Conservation (phyloP, 2,329 filamentous ascomycete species). For the Penicillium hordei region DNA sequence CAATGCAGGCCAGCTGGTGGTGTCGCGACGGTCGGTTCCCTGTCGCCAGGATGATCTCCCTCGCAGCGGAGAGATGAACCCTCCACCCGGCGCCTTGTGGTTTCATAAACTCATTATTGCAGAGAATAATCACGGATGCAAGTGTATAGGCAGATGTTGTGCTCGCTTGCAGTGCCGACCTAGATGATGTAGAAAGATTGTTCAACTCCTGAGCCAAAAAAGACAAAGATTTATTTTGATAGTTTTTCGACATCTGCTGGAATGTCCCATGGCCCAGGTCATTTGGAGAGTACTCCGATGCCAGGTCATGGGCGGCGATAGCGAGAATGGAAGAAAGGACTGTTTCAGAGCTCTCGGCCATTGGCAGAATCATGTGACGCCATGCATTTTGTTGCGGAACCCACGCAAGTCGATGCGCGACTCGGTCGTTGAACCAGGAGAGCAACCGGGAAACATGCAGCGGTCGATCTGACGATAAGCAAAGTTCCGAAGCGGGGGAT, state of each 20-base stretch:
- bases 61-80: slow-evolving; percentile 23
- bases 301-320: slow-evolving; percentile 20
- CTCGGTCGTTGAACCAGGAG: slow-evolving; percentile 9
- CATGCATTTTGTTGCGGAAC: slow-evolving; percentile 21
- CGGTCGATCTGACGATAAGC: neutral
- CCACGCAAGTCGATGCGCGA: slow-evolving; percentile 13
- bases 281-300: slow-evolving; percentile 6
- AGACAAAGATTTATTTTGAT: slow-evolving; percentile 9
- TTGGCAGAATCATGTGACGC: slow-evolving; percentile 22
- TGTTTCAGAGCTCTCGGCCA: slow-evolving; percentile 18
- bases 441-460: slow-evolving; percentile 6
- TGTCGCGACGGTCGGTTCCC: neutral
- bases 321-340: slow-evolving; percentile 24
- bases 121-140: slow-evolving; percentile 23
- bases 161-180: neutral
- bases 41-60: slow-evolving; percentile 18
- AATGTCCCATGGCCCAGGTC: slow-evolving; percentile 2
- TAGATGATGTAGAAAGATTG: neutral
- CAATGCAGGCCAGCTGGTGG: slow-evolving; percentile 7
- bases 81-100: slow-evolving; percentile 18
- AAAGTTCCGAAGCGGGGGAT: neutral
- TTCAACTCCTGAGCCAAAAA: slow-evolving; percentile 6
- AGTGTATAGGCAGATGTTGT: slow-evolving; percentile 10
- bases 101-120: slow-evolving; percentile 25
- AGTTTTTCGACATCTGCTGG: slow-evolving; percentile 8